Evolutionary conservation across 2,329 filamentous ascomycete species (phyloP), one percentile per base, ranked within the genome.

Genomic region (Venturia effusa): DNA sequence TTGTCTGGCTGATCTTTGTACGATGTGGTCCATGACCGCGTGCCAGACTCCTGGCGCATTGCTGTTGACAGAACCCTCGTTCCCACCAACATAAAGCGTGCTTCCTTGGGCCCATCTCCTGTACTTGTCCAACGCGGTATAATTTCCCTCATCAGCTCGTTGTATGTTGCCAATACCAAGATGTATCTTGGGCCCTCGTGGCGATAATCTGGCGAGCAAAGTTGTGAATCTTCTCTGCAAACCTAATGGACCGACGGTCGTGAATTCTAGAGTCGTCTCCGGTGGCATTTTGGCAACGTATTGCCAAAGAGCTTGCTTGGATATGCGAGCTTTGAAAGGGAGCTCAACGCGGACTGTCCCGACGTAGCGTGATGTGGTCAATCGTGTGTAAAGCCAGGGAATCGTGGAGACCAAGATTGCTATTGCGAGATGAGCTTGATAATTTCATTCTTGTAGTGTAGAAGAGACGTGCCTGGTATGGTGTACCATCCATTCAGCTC

Each of bases 291-390:
- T 70, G 59, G 70, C 74, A 39, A 82, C 75, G 70, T 83, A 87
- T 63, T 80, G 79, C 65, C 80, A 74, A 27, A 88, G 76, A 61
- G 80, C 74, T 34, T 81, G 76, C 40, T 81, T 82, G 0, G 86
- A 88, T 45, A 79, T 74, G 55, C 88, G 84, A 19, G 88, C 88
- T 68, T 82, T 83, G 0, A 78, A 72, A 0, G 90, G 90, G 1
- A 92, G 79, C 27, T 83, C 82, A 61, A 94, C 76, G 73, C 89
- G 84, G 66, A 94, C 80, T 70, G 86, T 85, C 48, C 85, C 85
- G 8, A 93, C 88, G 70, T 88, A 89, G 3, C 90, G 88, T 0
- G 84, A 80, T 1, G 87, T 85, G 59, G 82, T 82, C 72, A 85
- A 88, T 41, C 82, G 78, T 27, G 90, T 80, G 69, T 86, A 84